Evolutionary conservation across 2,329 filamentous ascomycete genomes (phyloP).

Genomic region (Neurospora crassa): DNA sequence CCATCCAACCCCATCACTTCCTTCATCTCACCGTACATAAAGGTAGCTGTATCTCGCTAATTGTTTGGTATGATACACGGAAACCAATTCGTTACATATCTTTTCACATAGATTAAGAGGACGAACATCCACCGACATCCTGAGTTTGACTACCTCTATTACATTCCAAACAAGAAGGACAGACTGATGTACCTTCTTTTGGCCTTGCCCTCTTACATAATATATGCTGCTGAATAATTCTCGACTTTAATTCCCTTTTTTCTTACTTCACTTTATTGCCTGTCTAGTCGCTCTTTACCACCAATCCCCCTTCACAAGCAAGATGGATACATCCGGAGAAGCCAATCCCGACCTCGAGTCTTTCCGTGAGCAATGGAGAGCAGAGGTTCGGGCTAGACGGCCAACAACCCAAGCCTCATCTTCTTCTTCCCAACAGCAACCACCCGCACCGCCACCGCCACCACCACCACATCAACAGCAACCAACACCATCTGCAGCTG

Average conservation of each 20-base stretch:
- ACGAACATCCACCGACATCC: not conserved
- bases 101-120: not conserved
- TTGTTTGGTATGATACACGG: not conserved
- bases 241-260: not conserved
- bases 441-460: constrained; percentile 2
- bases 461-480: constrained; percentile 6
- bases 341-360: constrained; percentile 67
- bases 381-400: constrained; percentile 53
- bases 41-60: not conserved
- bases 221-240: not conserved
- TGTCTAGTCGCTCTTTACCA: not conserved
- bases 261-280: not conserved
- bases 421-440: constrained; percentile 5
- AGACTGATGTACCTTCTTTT: not conserved
- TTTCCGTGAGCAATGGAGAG: constrained; percentile 78
- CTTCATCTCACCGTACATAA: not conserved
- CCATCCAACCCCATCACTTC: not conserved
- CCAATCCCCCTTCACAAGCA: not conserved
- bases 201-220: not conserved
- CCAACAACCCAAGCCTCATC: constrained; percentile 8
- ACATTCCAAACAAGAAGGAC: not conserved
- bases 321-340: constrained; percentile 24
- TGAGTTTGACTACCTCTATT: not conserved
- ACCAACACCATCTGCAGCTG: not conserved
- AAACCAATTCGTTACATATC: not conserved